phyloP scores from a whole-genome alignment of 768 basidiomycete species.

The Dentipellis sp. region DNA sequence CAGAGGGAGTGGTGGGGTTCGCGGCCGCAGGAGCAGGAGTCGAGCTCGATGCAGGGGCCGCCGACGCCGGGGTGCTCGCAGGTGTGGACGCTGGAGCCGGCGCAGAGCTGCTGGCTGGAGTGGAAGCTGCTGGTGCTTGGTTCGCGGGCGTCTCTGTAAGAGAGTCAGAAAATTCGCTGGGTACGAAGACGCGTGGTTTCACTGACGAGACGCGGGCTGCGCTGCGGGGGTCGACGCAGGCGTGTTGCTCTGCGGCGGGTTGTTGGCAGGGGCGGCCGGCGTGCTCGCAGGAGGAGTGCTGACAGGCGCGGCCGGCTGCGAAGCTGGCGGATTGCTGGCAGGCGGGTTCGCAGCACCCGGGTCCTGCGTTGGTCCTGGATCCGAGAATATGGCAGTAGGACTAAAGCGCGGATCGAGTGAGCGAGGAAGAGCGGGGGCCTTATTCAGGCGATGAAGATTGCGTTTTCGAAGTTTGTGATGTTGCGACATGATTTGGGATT shows the following conservation, averaged over 20 bases:
- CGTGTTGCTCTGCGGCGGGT: background rate
- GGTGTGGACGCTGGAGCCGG: background rate
- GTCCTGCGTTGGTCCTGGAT: background rate
- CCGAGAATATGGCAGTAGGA: background rate
- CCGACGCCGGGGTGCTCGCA: background rate
- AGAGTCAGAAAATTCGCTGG: no score
- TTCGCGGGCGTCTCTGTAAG: background rate
- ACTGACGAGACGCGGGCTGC: background rate
- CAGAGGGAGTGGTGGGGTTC: background rate
- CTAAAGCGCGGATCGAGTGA: background rate
- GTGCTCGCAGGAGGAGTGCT: background rate
- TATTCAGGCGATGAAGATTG: background rate
- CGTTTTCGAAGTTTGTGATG: background rate
- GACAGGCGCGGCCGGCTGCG: background rate
- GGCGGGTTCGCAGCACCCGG: background rate
- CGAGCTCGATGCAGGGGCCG: background rate
- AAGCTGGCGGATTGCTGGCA: background rate
- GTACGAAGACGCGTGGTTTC: no score
- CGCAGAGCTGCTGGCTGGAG: background rate
- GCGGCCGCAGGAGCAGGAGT: background rate
- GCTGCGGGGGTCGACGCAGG: background rate
- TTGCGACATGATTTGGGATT: conserved; percentile 1
- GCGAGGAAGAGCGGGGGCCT: background rate
- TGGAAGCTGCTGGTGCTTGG: background rate
- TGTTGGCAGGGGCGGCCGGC: background rate